Percentiles rank a stretch among this genome's conserved stretches.
Conservation (phyloP, 192 early-diverging fungal species). For the Linnemannia schmuckeri region DNA sequence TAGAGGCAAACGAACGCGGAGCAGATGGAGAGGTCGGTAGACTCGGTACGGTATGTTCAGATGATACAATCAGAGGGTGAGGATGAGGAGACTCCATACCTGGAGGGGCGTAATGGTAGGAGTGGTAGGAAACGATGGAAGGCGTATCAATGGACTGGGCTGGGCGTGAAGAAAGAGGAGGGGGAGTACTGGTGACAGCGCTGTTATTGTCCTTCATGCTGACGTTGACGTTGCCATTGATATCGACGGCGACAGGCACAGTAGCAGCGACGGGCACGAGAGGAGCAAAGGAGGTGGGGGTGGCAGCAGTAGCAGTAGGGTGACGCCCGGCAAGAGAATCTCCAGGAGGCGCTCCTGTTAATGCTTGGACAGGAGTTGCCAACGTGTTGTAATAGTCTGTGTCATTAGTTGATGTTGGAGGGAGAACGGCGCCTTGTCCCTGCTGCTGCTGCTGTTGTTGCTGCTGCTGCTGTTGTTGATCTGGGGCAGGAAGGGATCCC, state of each 20-base stretch:
- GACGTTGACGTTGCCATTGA: neutral
- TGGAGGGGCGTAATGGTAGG: neutral
- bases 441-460: neutral
- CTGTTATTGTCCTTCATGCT: neutral
- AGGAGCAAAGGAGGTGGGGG: neutral
- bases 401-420: neutral
- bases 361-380: neutral
- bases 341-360: neutral
- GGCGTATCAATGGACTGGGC: neutral
- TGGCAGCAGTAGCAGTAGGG: neutral
- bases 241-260: neutral
- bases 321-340: neutral
- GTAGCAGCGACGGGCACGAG: neutral
- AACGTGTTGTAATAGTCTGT: neutral
- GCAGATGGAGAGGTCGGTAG: neutral
- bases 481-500: conserved; percentile 1
- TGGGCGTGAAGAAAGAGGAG: neutral
- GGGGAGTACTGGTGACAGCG: neutral
- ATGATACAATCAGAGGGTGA: neutral
- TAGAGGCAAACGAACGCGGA: neutral
- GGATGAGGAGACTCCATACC: neutral
- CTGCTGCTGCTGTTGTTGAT: neutral
- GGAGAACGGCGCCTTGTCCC: neutral
- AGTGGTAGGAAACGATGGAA: neutral
- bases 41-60: conserved; percentile 2